Percentiles rank a stretch among this genome's conserved stretches.
phyloP scores from a whole-genome alignment of 2,329 filamentous ascomycete species.

The Neofusicoccum umdonicola region DNA sequence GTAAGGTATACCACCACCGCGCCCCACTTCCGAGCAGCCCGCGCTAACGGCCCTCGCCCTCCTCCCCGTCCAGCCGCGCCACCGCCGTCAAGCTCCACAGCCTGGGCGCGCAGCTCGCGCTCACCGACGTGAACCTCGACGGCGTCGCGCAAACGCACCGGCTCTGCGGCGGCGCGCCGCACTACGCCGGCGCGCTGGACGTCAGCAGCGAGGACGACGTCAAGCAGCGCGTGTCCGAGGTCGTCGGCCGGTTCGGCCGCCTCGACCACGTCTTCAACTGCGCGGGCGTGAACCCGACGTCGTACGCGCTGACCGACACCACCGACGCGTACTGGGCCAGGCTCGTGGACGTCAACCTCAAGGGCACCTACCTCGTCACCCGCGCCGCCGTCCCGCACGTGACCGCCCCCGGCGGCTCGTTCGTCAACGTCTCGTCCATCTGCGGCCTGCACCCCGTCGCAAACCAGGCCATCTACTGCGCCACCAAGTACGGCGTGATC shows the following conservation, averaged over 20 bases:
- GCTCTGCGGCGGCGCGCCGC: constrained; percentile 84
- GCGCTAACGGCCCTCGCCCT: background rate
- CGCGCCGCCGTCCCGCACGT: constrained; percentile 97
- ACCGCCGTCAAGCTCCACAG: constrained; percentile 13
- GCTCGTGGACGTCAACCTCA: constrained; percentile 87
- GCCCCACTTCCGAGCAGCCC: background rate
- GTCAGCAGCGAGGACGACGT: constrained; percentile 89
- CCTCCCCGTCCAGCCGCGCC: background rate
- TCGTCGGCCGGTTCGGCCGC: constrained; percentile 73
- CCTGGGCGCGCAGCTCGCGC: constrained; percentile 77
- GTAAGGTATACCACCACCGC: constrained; percentile 50
- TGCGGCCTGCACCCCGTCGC: constrained; percentile 99
- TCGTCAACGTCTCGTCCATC: constrained; percentile 95
- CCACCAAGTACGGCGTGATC: constrained; percentile 71
- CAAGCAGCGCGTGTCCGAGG: background rate
- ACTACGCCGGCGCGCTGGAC: constrained; percentile 80
- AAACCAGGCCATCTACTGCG: constrained; percentile 95
- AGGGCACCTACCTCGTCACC: constrained; percentile 93
- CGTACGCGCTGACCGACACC: constrained; percentile 86
- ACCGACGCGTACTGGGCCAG: constrained; percentile 89
- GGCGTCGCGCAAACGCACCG: constrained; percentile 70
- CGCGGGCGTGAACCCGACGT: constrained; percentile 94
- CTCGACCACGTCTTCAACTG: constrained; percentile 98
- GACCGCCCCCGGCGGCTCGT: constrained; percentile 96
- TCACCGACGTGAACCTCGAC: constrained; percentile 92